Base-by-base conservation (phyloP, 116 monocot species). In the Iris pallida region DNA sequence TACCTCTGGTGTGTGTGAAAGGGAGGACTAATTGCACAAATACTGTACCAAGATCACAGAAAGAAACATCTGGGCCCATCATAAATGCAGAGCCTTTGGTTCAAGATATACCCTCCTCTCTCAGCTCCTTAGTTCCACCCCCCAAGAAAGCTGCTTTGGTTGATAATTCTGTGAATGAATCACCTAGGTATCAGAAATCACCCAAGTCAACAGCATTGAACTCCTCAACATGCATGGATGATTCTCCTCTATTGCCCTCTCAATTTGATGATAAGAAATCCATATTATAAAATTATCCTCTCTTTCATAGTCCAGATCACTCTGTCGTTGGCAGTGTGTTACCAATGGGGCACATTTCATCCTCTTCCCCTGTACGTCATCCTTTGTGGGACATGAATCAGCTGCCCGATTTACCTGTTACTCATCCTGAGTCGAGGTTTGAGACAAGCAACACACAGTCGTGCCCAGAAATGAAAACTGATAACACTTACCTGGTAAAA, bases 1-100 rank as follows among this genome's bases (percentile, higher is more conserved):
- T 97, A 78, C 61, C 86, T 98, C 7, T 98, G 98, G 98, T 90
- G 93, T 61, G 73, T 88, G 9, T 98, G 40, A 78, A 80, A 82
- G 79, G 55, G 45, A 84, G 53, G 19, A 61, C 15, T 40, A 63
- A 71, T 61, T 57, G 16, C 45, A 68, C 57, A 12, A 78, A 67
- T 52, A 14, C 53, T 16, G 47, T 70, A 19, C 53, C 71, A 67
- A 56, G 53, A 71, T 55, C 59, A 3, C 71, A 47, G 43, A 73
- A 71, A 42, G 64, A 68, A 17, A 5, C 59, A 63, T 65, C 53
- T 61, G 54, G 46, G 42, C 41, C 72, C 10, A 71, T 42, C 54
- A 66, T 74, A 17, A 52, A 73, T 53, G 5, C 46, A 18, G 70
- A 76, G 40, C 47, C 45, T 5, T 40, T n/a, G 10, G 45, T 19